Conservation (phyloP, 352 stramenopile genomes). For the Phytophthora foliorum region DNA sequence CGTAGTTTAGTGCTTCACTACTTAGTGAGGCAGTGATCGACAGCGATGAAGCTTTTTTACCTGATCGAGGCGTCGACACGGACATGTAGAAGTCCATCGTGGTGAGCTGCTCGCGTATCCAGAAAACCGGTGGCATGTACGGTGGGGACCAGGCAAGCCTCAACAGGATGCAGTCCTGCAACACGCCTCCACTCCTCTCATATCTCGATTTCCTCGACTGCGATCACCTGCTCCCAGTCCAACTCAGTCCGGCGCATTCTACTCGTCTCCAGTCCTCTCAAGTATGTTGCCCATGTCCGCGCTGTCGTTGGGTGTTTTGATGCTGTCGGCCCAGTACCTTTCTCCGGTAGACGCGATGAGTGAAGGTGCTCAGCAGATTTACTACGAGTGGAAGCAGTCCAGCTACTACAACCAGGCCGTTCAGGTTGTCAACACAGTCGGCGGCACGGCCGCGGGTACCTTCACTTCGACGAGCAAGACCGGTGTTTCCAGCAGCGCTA, state of each 20-base stretch:
- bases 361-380: conserved; percentile 32
- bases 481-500: conserved; percentile 22
- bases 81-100: conserved; percentile 38
- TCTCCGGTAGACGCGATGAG: conserved; percentile 6
- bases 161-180: not conserved
- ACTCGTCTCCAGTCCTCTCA: conserved; percentile 14
- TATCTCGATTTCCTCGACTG: conserved; percentile 44
- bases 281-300: conserved; percentile 37
- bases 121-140: conserved; percentile 4
- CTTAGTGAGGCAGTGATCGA: conserved; percentile 5
- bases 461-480: conserved; percentile 31
- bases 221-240: conserved; percentile 21
- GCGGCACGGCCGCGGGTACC: conserved; percentile 24
- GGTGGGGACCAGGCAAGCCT: not conserved
- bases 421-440: conserved; percentile 36
- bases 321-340: conserved; percentile 26
- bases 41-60: conserved; percentile 32
- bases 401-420: conserved; percentile 46
- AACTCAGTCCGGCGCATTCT: not conserved
- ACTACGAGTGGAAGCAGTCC: conserved; percentile 49
- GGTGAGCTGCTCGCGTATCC: conserved; percentile 25
- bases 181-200: conserved; percentile 19
- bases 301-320: conserved; percentile 31
- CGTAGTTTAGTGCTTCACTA: conserved; percentile 5
- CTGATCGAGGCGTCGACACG: conserved; percentile 29